Percentiles rank a stretch among this genome's conserved stretches.
These are phyloP conservation scores for Herpomyces periplanetae DNA, from an alignment of 2,329 filamentous ascomycete genomes.

Conservation along the genomic window DNA sequence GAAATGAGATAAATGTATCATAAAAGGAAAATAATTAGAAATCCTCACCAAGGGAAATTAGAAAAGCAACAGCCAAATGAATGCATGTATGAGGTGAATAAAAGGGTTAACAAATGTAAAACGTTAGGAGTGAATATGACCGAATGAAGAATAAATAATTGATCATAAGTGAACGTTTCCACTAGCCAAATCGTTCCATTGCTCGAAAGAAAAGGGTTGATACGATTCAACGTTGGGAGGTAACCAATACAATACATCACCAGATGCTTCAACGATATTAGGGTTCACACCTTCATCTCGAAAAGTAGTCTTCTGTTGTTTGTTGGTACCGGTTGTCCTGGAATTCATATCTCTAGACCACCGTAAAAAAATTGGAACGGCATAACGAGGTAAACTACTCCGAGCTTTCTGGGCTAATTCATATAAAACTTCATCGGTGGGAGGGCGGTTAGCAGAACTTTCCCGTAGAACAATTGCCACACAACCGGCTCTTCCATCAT, in stretches of 20 bases:
- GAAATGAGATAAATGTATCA: slow-evolving; percentile 2
- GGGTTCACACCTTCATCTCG: slow-evolving; percentile 35
- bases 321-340: slow-evolving; percentile 48
- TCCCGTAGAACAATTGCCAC: slow-evolving; percentile 21
- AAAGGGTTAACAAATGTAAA: slow-evolving; percentile 4
- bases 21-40: slow-evolving; percentile 4
- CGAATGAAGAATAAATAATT: slow-evolving; percentile 1
- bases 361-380: slow-evolving; percentile 36
- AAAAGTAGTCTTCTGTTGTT: slow-evolving; percentile 42
- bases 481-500: slow-evolving; percentile 51
- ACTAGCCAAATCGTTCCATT: slow-evolving; percentile 25
- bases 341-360: slow-evolving; percentile 17
- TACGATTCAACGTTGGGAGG: slow-evolving; percentile 17
- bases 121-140: neutral
- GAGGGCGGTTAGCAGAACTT: slow-evolving; percentile 7
- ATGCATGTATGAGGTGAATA: slow-evolving; percentile 3
- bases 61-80: slow-evolving; percentile 2
- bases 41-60: slow-evolving; percentile 4
- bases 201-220: slow-evolving; percentile 19
- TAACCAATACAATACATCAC: slow-evolving; percentile 23
- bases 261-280: slow-evolving; percentile 8
- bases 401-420: slow-evolving; percentile 19
- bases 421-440: slow-evolving; percentile 10
- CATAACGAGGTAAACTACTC: slow-evolving; percentile 24
- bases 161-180: slow-evolving; percentile 27